Evolutionary conservation across 2,329 filamentous ascomycete genomes (phyloP), one percentile per base, ranked within the genome.

Genomic region (Arthrobotrys iridis): DNA sequence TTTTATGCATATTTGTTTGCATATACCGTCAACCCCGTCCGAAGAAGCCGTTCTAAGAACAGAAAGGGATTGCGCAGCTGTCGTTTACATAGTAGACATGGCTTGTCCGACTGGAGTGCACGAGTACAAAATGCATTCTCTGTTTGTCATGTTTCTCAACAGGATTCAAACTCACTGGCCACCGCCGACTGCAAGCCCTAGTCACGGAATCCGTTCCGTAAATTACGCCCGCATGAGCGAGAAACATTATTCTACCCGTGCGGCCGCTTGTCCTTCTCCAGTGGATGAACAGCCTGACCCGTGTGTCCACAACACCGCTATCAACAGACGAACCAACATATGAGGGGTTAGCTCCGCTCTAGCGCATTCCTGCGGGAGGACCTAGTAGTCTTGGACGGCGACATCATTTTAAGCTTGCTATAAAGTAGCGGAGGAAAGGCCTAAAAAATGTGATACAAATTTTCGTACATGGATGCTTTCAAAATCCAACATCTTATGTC

Each of bases 171-270:
- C 20, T 10, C 15, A 15, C 46, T 40, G 3, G 37, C 40, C 13
- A 43, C 40, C 40, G 58, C 20, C 66, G 41, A 63, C n/a, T 71
- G 66, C 66, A 58, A 22, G 58, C 66, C 58, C 66, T 71, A 46
- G 66, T 64, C 43, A 40, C 58, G 66, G 58, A 63, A 71, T 46
- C 46, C n/a, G 57, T 71, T 64, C 66, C 66, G 46, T 26, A 45
- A 18, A 50, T 57, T 28, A 22, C 28, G 35, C 35, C 4, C 35
- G 50, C 50, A 55, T 55, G 50, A 55, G 28, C 30, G 28, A 40
- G 28, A 66, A 35, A 45, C 24, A 66, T 50, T 50, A 28, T 52
- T 26, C 46, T 57, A 57, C 48, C 62, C 65, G 65, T 26, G 26
- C 37, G 48, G 5, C 22, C 18, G 28, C 18, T 15, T 4, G n/a